A percentile compares a stretch with the other conserved stretches of the same genome.
These are phyloP conservation scores for Collybia nuda DNA, from an alignment of 768 basidiomycete genomes.

Conservation along the genomic window DNA sequence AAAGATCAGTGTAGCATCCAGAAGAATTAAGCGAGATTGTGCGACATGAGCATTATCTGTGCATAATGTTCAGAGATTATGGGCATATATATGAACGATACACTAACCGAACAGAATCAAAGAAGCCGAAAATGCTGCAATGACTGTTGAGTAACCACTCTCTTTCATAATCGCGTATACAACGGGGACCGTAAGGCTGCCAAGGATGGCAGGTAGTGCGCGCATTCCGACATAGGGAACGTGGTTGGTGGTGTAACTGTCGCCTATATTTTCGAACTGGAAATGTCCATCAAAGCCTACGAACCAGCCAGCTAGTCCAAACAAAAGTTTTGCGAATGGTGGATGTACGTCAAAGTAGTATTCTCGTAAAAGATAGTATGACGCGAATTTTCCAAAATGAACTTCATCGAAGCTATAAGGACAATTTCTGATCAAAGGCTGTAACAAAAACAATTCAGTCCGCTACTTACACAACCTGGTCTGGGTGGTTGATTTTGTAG, in stretches of 20 bases:
- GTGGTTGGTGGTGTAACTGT: constrained; percentile 81
- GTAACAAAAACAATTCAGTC: neutral
- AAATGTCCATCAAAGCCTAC: constrained; percentile 96
- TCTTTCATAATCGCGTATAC: constrained; percentile 98
- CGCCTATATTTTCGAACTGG: constrained; percentile 93
- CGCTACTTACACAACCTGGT: constrained; percentile 84
- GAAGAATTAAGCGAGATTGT: constrained; percentile 94
- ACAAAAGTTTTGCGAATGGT: constrained; percentile 93
- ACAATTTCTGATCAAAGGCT: neutral
- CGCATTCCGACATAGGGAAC: constrained; percentile 96
- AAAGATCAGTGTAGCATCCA: constrained; percentile 92
- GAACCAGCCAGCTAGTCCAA: constrained; percentile 93
- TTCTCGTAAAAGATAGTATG: constrained; percentile 87
- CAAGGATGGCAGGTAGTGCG: constrained; percentile 87
- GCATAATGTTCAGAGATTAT: neutral
- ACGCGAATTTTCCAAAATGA: constrained; percentile 97
- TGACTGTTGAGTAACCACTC: constrained; percentile 89
- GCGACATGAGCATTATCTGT: constrained; percentile 94
- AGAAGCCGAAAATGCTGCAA: constrained; percentile 86
- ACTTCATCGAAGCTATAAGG: constrained; percentile 88
- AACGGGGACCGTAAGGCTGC: constrained; percentile 86
- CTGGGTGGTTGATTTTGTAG: constrained; percentile 93
- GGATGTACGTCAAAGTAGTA: constrained; percentile 99
- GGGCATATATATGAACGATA: neutral
- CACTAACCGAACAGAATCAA: constrained; percentile 85